Evolutionary conservation across 2,329 filamentous ascomycete genomes (phyloP).

Genomic region (Arthrobotrys pseudoclavata): DNA sequence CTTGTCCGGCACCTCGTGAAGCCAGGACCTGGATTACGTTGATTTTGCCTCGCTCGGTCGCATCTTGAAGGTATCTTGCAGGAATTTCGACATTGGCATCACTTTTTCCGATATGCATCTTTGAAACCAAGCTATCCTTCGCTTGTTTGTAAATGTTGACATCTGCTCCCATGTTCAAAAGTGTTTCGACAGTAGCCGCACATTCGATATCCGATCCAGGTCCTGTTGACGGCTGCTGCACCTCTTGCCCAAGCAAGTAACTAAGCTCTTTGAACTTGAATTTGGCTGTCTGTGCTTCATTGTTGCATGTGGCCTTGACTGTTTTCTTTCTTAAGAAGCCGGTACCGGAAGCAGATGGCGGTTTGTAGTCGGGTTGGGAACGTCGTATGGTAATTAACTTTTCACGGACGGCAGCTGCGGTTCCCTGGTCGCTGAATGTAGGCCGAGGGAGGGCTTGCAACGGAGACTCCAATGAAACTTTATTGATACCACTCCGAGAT

Average conservation of each 20-base stretch:
- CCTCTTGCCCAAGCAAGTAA: constrained; percentile 35
- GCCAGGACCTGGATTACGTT: constrained; percentile 53
- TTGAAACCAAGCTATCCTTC: constrained; percentile 43
- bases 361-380: constrained; percentile 52
- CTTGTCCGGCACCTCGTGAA: constrained; percentile 38
- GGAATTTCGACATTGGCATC: constrained; percentile 54
- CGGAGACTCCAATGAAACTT: constrained; percentile 37
- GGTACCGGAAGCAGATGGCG: constrained; percentile 35
- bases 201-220: constrained; percentile 35
- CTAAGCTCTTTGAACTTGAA: constrained; percentile 56
- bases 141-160: constrained; percentile 55
- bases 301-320: constrained; percentile 9
- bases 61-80: constrained; percentile 51
- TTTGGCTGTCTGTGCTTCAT: constrained; percentile 36
- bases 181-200: constrained; percentile 45
- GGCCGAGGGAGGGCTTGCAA: constrained; percentile 37
- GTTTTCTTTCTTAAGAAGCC: constrained; percentile 55
- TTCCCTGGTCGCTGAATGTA: constrained; percentile 29
- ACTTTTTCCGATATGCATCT: constrained; percentile 54
- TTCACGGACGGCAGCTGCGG: constrained; percentile 29
- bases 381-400: constrained; percentile 52
- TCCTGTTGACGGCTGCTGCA: constrained; percentile 24
- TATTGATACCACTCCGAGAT: constrained; percentile 37
- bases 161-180: constrained; percentile 51
- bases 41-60: constrained; percentile 47